Evolutionary conservation across 2,329 filamentous ascomycete species (phyloP), one percentile per base, ranked within the genome.

Genomic region (Colletotrichum shisoi): DNA sequence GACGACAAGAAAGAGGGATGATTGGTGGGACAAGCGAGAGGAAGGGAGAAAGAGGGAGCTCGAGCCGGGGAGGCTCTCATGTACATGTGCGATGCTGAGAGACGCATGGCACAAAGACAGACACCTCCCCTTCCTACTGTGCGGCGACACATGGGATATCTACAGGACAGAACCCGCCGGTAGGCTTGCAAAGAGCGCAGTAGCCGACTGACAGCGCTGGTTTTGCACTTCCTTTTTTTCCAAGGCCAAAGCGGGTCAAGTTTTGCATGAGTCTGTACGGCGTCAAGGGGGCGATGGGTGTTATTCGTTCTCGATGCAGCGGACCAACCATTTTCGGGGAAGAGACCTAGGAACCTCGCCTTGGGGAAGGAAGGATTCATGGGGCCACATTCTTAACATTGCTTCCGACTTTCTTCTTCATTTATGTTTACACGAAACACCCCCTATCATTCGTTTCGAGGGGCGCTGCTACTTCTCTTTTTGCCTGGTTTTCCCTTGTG

Each of bases 401-500:
- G 31, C 31, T 34, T 34, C 8, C 8, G 8, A 34, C 31, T 34
- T 34, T 34, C 27, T 34, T 34, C 17, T 31, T 31, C 21, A 24
- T n/a, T 37, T 17, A 21, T 4, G 2, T n/a, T n/a, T 7, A 40
- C 51, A 54, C 24, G 40, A 12, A n/a, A 53, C 6, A 8, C 7
- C 48, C 57, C 34, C 39, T 31, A 31, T 62, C 49, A 7, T 17
- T 31, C n/a, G 21, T 62, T 62, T 3, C 9, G 46, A 11, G 42
- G 21, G 44, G 39, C 31, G 19, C 24, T 15, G 9, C 9, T 27
- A 34, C 8, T 40, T 27, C 21, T 13, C 19, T 49, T 5, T 24
- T 24, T 27, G 24, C 17, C 4, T 15, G 24, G 24, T 24, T 24
- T 27, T 7, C 31, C 31, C 31, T 34, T 9, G 31, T 48, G 31